Percentiles rank a stretch among this genome's conserved stretches.
phyloP scores from a whole-genome alignment of 2,329 filamentous ascomycete genomes.

The Trichoderma pleuroti region DNA sequence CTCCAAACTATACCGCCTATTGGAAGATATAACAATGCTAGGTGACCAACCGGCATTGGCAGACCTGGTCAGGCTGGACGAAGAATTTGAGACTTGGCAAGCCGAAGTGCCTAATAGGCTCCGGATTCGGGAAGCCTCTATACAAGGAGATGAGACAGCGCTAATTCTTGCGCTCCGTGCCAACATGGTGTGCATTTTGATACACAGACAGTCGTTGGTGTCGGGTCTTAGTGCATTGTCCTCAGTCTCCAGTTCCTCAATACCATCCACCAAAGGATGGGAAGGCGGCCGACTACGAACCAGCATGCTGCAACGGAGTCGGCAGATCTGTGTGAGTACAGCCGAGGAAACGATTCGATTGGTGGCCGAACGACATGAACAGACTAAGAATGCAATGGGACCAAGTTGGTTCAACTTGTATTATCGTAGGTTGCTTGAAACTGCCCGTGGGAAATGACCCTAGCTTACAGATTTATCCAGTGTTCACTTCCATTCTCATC shows the following conservation, averaged over 20 bases:
- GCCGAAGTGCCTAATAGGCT: background rate
- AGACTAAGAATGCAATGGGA: conserved; percentile 11
- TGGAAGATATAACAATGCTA: background rate
- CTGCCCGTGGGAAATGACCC: too few species aligned
- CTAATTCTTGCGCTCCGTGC: conserved; percentile 6
- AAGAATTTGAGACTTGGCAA: conserved; percentile 7
- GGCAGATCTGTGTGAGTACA: conserved; percentile 5
- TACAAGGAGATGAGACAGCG: background rate
- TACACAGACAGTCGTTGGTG: conserved; percentile 5
- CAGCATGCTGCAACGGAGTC: conserved; percentile 4
- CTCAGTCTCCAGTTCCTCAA: background rate
- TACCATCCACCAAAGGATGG: background rate
- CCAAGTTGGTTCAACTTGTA: conserved; percentile 15
- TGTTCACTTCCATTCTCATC: conserved; percentile 5
- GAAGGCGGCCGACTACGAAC: conserved; percentile 1
- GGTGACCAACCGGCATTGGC: background rate
- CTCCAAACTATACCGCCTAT: conserved; percentile 4
- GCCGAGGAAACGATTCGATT: background rate
- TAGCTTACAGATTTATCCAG: background rate
- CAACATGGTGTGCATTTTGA: conserved; percentile 10
- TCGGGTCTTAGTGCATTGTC: conserved; percentile 6
- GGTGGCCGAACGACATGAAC: conserved; percentile 8
- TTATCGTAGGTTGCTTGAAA: background rate
- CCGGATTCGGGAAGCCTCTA: background rate
- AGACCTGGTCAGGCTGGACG: conserved; percentile 5